These are phyloP conservation scores for Lyophyllum semitale DNA, from an alignment of 768 basidiomycete genomes.

Conservation along the genomic window DNA sequence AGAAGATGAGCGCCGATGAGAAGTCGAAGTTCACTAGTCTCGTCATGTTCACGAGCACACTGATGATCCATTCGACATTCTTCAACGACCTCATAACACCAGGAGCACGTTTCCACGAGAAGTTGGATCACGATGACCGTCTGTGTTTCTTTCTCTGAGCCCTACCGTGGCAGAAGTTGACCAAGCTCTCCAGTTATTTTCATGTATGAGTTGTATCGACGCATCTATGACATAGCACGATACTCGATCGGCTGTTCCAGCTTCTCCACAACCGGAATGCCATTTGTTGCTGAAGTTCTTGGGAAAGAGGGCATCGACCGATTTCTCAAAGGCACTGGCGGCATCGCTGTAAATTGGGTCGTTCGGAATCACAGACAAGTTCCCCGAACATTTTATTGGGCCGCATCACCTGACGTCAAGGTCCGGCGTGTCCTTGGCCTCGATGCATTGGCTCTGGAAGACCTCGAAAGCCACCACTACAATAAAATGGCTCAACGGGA, in stretches of 20 bases:
- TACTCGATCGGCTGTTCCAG: conserved; percentile 16
- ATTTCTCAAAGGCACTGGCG: conserved; percentile 15
- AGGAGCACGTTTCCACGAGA: neutral
- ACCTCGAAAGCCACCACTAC: conserved; percentile 6
- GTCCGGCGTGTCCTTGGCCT: conserved; percentile 6
- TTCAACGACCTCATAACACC: conserved; percentile 8
- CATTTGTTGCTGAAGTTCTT: conserved; percentile 15
- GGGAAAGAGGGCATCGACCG: conserved; percentile 14
- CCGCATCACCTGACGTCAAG: conserved; percentile 9
- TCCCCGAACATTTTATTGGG: conserved; percentile 10
- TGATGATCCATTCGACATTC: conserved; percentile 13
- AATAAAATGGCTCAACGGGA: conserved; percentile 8
- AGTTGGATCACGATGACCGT: neutral
- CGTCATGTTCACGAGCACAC: conserved; percentile 4
- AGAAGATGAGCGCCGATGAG: conserved; percentile 1
- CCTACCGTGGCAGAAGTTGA: neutral
- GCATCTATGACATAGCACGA: conserved; percentile 15
- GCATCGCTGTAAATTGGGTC: conserved; percentile 15
- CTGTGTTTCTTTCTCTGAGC: neutral
- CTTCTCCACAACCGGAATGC: conserved; percentile 15
- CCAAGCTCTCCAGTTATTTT: conserved; percentile 11
- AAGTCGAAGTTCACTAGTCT: neutral
- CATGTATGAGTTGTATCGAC: conserved; percentile 17
- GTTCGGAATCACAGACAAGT: neutral
- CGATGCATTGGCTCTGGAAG: conserved; percentile 10